Percentiles rank a stretch among this genome's conserved stretches.
Conservation (phyloP, 2,329 filamentous ascomycete species). For the Cercospora sp. region DNA sequence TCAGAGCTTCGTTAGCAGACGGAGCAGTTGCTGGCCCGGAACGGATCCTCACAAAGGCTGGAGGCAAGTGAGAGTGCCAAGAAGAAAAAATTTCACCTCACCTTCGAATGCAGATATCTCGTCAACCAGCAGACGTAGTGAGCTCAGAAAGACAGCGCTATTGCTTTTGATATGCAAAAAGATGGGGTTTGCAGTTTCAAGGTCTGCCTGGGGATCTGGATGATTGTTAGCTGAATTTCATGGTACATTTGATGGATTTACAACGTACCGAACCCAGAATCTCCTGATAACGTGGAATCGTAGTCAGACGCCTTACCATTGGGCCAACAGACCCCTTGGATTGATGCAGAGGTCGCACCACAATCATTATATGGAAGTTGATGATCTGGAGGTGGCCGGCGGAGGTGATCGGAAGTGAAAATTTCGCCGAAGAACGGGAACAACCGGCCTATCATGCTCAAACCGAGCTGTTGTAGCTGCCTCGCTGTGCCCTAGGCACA, state of each 20-base stretch:
- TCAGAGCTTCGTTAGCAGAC: neutral
- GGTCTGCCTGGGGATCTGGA: neutral
- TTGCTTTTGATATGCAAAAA: neutral
- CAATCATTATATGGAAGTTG: too few species aligned
- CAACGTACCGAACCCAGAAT: neutral
- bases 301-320: conserved; percentile 10
- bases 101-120: neutral
- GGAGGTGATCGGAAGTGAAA: neutral
- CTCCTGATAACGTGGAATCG: neutral
- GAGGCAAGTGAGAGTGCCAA: neutral
- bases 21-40: neutral
- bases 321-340: neutral
- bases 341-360: too few species aligned
- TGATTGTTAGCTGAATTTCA: too few species aligned
- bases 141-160: neutral
- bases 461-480: too few species aligned
- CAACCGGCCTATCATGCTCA: neutral
- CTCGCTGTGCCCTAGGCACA: neutral
- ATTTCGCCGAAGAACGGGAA: neutral
- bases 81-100: neutral
- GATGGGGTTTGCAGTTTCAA: accelerated
- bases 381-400: too few species aligned
- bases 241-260: too few species aligned
- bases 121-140: neutral
- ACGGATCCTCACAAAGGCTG: too few species aligned